Percentiles rank a stretch among this genome's conserved stretches.
Conservation (phyloP, 169 alveolate genomes). For the Blepharisma undulans region DNA sequence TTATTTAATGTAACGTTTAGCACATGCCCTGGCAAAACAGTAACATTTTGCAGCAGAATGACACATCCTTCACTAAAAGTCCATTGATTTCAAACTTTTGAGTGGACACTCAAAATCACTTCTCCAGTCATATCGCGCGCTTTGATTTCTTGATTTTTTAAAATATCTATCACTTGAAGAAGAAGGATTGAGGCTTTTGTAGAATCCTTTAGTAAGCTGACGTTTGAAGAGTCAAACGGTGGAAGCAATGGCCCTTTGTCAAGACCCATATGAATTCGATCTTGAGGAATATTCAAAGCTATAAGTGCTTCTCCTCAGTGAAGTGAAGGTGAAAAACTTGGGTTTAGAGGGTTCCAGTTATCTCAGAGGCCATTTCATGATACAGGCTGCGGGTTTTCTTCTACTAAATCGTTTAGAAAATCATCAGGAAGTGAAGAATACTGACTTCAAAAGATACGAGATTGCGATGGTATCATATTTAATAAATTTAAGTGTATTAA, state of each 20-base stretch:
- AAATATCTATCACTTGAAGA: background rate
- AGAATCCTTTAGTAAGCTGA: background rate
- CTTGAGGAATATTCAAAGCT: background rate
- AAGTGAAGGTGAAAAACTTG: no score
- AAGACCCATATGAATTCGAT: background rate
- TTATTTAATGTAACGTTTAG: background rate
- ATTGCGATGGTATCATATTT: no score
- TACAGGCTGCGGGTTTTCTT: no score
- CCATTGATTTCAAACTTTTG: background rate
- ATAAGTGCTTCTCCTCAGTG: background rate
- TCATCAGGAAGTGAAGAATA: no score
- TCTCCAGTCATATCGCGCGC: background rate
- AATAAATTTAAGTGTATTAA: no score
- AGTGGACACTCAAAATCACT: background rate
- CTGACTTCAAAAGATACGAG: no score
- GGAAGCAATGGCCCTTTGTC: background rate
- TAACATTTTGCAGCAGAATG: background rate
- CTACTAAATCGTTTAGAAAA: no score
- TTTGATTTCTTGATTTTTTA: background rate
- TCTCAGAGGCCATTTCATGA: no score
- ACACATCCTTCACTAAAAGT: background rate
- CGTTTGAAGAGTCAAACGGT: background rate
- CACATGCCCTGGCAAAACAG: background rate
- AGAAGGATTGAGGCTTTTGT: background rate
- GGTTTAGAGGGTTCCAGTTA: no score